These are phyloP conservation scores for Neurospora hispaniola DNA, from an alignment of 495 filamentous ascomycete species.

Conservation along the genomic window DNA sequence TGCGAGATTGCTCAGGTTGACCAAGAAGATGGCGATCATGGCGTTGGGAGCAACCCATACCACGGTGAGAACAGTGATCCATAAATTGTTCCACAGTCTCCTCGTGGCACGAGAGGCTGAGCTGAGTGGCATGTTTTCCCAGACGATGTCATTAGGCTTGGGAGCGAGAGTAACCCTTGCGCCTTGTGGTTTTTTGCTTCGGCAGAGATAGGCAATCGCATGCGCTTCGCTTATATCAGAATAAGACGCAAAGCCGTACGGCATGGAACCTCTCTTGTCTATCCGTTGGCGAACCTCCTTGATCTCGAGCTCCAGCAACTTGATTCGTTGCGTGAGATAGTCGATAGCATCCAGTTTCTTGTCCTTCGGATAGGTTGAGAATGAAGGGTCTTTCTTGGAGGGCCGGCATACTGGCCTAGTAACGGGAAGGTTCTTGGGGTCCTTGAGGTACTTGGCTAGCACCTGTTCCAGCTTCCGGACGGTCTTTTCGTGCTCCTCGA, in stretches of 20 bases:
- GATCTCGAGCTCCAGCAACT: slow-evolving; percentile 71
- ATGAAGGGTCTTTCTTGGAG: slow-evolving; percentile 57
- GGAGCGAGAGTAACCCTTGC: slow-evolving; percentile 72
- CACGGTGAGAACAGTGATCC: slow-evolving; percentile 70
- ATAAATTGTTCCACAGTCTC: slow-evolving; percentile 66
- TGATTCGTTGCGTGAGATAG: slow-evolving; percentile 78
- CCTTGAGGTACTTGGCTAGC: slow-evolving; percentile 79
- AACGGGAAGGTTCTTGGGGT: slow-evolving; percentile 69
- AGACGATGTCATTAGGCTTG: slow-evolving; percentile 84
- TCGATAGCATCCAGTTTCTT: slow-evolving; percentile 89
- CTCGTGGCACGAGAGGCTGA: slow-evolving; percentile 57
- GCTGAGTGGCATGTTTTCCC: slow-evolving; percentile 76
- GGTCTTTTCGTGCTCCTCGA: slow-evolving; percentile 70
- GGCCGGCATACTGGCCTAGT: slow-evolving; percentile 71
- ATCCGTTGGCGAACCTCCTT: slow-evolving; percentile 69
- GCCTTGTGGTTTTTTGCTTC: slow-evolving; percentile 71
- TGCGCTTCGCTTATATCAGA: slow-evolving; percentile 81
- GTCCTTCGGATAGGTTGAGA: slow-evolving; percentile 44
- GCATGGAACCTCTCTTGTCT: slow-evolving; percentile 76
- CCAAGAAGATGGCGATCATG: slow-evolving; percentile 85
- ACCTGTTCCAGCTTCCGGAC: slow-evolving; percentile 75
- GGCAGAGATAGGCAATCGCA: slow-evolving; percentile 68
- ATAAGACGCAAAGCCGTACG: slow-evolving; percentile 92
- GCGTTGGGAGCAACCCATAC: slow-evolving; percentile 94
- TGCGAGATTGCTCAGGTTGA: slow-evolving; percentile 71